Conservation (phyloP, 768 basidiomycete genomes). For the Terana coerulea region DNA sequence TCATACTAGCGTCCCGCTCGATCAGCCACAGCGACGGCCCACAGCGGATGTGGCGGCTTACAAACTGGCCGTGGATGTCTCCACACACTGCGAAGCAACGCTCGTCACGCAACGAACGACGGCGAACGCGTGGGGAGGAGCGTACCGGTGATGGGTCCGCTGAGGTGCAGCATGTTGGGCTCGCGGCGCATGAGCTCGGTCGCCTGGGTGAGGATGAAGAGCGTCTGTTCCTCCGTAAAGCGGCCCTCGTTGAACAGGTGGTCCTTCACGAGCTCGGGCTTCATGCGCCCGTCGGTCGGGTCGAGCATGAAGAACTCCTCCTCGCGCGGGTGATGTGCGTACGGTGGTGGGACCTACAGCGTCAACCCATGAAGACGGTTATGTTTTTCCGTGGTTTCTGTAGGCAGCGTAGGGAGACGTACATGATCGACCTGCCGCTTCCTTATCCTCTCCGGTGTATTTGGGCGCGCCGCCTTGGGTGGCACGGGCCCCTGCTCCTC, state of each 20-base stretch:
- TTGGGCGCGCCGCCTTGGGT: conserved; percentile 2
- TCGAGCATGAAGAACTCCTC: conserved; percentile 27
- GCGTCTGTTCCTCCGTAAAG: conserved; percentile 78
- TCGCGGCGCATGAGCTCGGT: conserved; percentile 68
- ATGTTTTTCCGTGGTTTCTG: not conserved
- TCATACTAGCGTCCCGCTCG: conserved; percentile 73
- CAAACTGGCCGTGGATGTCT: conserved; percentile 98
- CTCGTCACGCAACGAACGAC: not conserved
- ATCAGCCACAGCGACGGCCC: too few species aligned
- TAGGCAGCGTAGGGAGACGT: not conserved
- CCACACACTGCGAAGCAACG: conserved; percentile 70
- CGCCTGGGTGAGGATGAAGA: conserved; percentile 72
- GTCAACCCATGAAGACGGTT: not conserved
- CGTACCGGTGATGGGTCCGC: conserved; percentile 88
- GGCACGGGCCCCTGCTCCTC: not conserved
- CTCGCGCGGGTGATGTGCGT: conserved; percentile 18
- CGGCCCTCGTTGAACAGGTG: conserved; percentile 89
- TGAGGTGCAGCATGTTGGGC: conserved; percentile 82
- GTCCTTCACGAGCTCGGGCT: conserved; percentile 75
- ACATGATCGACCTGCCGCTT: conserved; percentile 11
- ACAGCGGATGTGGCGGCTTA: conserved; percentile 29
- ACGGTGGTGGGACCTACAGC: conserved; percentile 21
- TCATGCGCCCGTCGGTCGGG: conserved; percentile 47
- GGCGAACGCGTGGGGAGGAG: not conserved
- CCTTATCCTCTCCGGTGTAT: conserved; percentile 11